phyloP scores from a whole-genome alignment of 306 rosid species.

The Cicer chorassanicum region DNA sequence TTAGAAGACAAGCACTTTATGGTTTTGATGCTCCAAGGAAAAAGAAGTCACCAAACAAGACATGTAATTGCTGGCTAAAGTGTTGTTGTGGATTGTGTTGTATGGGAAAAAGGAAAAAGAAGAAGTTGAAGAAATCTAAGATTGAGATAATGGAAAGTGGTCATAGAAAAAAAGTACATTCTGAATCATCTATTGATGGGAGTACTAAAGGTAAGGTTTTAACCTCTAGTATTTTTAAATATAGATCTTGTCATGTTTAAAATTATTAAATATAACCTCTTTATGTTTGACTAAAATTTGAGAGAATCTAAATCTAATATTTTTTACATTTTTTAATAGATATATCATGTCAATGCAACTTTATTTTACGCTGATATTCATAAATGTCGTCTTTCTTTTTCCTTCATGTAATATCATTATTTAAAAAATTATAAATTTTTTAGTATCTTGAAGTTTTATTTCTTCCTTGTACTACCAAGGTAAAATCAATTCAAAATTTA shows the following conservation, averaged over 20 bases:
- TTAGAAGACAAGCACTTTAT: conserved; percentile 74
- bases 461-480: too few relatives aligned
- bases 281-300: too few relatives aligned
- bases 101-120: conserved; percentile 48
- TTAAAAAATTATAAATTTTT: too few relatives aligned
- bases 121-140: conserved; percentile 53
- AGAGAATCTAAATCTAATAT: too few relatives aligned
- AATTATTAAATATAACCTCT: too few relatives aligned
- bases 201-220: conserved; percentile 45
- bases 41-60: conserved; percentile 60
- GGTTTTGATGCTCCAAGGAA: conserved; percentile 74
- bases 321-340: background rate
- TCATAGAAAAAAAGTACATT: conserved; percentile 43
- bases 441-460: too few relatives aligned
- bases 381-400: too few relatives aligned
- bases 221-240: background rate
- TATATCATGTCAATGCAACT: background rate
- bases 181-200: conserved; percentile 43
- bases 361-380: too few relatives aligned
- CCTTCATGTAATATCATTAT: too few relatives aligned
- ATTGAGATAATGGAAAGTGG: conserved; percentile 45
- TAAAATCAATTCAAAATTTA: too few relatives aligned
- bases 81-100: conserved; percentile 60
- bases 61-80: conserved; percentile 69
- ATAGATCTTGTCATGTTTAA: too few relatives aligned